Conservation (phyloP, 2,329 filamentous ascomycete genomes). For the Phialocephala subalpina region DNA sequence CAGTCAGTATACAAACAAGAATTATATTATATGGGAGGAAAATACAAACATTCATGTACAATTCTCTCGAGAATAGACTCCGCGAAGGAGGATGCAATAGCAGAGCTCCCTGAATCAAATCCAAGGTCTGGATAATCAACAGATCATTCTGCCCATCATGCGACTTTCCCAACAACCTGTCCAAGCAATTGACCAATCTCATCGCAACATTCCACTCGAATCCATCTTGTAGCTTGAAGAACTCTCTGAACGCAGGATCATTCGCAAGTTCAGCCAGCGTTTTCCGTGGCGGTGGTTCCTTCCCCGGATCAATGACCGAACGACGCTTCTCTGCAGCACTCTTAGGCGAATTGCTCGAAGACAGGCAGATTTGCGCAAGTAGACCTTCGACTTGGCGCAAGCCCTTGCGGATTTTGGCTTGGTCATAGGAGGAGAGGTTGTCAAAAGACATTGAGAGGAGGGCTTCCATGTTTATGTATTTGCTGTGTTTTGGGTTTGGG, state of each 20-base stretch:
- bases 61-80: constrained; percentile 84
- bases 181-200: constrained; percentile 84
- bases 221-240: constrained; percentile 95
- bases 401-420: constrained; percentile 89
- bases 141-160: constrained; percentile 86
- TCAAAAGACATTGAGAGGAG: constrained; percentile 94
- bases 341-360: constrained; percentile 29
- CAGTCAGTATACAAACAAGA: constrained; percentile 11
- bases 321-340: constrained; percentile 36
- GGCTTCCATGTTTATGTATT: constrained; percentile 75
- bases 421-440: constrained; percentile 83
- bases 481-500: constrained; percentile 18
- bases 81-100: constrained; percentile 91
- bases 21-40: neutral
- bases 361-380: constrained; percentile 92
- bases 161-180: constrained; percentile 84
- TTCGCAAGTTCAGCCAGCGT: constrained; percentile 73
- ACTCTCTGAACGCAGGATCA: constrained; percentile 92
- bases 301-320: constrained; percentile 46
- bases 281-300: constrained; percentile 56
- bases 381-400: constrained; percentile 93
- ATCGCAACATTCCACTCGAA: constrained; percentile 98
- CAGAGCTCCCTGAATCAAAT: constrained; percentile 87
- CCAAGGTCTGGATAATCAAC: constrained; percentile 86
- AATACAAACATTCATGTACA: constrained; percentile 85